Conservation (phyloP, 2,329 filamentous ascomycete species). For the Alternaria ethzedia region DNA sequence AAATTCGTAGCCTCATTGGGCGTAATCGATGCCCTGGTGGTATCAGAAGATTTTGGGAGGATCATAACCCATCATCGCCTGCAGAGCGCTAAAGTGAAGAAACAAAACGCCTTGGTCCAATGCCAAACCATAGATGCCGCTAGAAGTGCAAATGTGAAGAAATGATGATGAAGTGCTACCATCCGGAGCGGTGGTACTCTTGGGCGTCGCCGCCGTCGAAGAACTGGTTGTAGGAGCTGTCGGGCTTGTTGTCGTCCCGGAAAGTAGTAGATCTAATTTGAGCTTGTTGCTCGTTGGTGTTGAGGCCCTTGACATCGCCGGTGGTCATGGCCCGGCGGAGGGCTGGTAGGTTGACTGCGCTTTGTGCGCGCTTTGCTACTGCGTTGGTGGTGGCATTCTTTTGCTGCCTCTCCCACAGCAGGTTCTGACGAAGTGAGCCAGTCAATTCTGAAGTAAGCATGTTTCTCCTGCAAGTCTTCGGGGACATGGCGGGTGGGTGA, state of each 20-base stretch:
- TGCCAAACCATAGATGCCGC: constrained; percentile 46
- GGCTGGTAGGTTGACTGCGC: constrained; percentile 51
- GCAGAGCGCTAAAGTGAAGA: constrained; percentile 20
- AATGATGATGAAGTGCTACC: constrained; percentile 59
- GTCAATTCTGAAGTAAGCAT: constrained; percentile 66
- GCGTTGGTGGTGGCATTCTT: constrained; percentile 89
- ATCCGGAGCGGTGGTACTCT: constrained; percentile 85
- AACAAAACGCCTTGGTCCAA: constrained; percentile 38
- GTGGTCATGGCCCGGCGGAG: constrained; percentile 57
- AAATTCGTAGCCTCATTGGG: constrained; percentile 50
- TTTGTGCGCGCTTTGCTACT: constrained; percentile 87
- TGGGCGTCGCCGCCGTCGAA: constrained; percentile 73
- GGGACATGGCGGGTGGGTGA: constrained; percentile 81
- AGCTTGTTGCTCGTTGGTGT: constrained; percentile 63
- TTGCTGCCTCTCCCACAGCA: constrained; percentile 94
- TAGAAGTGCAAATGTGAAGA: constrained; percentile 41
- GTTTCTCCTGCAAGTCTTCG: constrained; percentile 82
- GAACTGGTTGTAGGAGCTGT: constrained; percentile 77
- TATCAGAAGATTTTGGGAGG: constrained; percentile 45
- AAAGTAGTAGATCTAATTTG: constrained; percentile 60
- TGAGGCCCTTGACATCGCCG: constrained; percentile 86
- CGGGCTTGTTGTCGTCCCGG: constrained; percentile 67
- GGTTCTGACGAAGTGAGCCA: constrained; percentile 71
- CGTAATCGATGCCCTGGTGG: constrained; percentile 41
- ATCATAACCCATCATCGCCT: constrained; percentile 38